These are phyloP conservation scores for Cardamine occulta DNA, from an alignment of 345 rosid genomes.

Conservation along the genomic window DNA sequence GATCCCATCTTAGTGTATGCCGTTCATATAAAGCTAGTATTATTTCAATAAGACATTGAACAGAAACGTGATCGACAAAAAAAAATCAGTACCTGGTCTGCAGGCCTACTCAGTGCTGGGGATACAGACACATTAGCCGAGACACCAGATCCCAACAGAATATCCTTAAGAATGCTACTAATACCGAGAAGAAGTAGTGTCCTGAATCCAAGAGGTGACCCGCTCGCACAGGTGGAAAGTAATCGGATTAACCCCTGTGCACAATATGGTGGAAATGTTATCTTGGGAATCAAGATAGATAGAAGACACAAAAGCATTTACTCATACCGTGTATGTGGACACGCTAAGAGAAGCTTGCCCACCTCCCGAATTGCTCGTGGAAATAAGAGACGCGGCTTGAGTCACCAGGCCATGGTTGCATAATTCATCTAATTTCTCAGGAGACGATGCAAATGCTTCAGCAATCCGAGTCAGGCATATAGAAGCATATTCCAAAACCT, in stretches of 20 bases:
- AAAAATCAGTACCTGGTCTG: constrained; percentile 79
- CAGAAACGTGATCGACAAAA: background rate
- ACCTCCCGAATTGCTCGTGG: constrained; percentile 90
- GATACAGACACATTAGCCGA: constrained; percentile 83
- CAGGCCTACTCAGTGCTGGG: constrained; percentile 89
- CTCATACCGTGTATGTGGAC: constrained; percentile 87
- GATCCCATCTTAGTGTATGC: constrained; percentile 10
- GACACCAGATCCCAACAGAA: constrained; percentile 84
- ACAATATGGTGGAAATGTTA: constrained; percentile 43
- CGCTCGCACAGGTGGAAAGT: constrained; percentile 97
- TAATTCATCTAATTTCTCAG: constrained; percentile 88
- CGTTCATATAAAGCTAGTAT: background rate
- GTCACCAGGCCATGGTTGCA: constrained; percentile 96
- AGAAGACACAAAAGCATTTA: background rate
- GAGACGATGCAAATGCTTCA: constrained; percentile 91
- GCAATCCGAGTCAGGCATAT: constrained; percentile 97
- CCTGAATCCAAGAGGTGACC: constrained; percentile 92
- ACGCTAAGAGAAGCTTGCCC: constrained; percentile 93
- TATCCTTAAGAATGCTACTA: constrained; percentile 92
- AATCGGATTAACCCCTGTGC: constrained; percentile 92
- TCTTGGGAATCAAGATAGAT: constrained; percentile 18
- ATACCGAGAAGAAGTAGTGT: constrained; percentile 93
- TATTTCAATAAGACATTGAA: constrained; percentile 1
- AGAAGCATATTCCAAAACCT: constrained; percentile 99
- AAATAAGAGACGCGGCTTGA: constrained; percentile 95